These are phyloP conservation scores for Aspergillus hortae DNA, from an alignment of 2,329 filamentous ascomycete species.

Conservation along the genomic window DNA sequence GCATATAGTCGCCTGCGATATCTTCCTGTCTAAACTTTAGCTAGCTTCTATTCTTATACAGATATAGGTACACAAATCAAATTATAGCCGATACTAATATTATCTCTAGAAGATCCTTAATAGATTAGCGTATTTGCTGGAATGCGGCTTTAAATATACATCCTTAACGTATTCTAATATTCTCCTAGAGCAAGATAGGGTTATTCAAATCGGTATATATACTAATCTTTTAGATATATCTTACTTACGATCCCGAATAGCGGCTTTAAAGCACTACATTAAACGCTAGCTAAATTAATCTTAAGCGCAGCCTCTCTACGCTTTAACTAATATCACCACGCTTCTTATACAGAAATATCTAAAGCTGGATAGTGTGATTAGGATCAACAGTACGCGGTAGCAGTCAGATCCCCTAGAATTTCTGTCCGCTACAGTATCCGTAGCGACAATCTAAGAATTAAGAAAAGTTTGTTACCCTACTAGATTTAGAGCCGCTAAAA, in stretches of 20 bases:
- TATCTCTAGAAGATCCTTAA: slow-evolving; percentile 11
- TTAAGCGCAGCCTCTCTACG: neutral
- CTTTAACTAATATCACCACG: neutral
- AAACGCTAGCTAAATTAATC: slow-evolving; percentile 7
- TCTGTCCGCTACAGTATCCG: slow-evolving; percentile 17
- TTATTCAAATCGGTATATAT: slow-evolving; percentile 25
- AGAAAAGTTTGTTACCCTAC: neutral
- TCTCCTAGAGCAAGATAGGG: slow-evolving; percentile 21
- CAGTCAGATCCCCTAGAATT: slow-evolving; percentile 27
- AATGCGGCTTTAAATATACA: slow-evolving; percentile 16
- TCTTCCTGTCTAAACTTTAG: slow-evolving; percentile 14
- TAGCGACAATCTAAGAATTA: neutral
- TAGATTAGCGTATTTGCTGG: slow-evolving; percentile 12
- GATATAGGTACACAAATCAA: slow-evolving; percentile 10
- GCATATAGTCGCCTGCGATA: slow-evolving; percentile 14
- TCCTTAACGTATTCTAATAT: slow-evolving; percentile 25
- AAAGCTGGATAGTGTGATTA: slow-evolving; percentile 25
- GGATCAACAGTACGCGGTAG: slow-evolving; percentile 32
- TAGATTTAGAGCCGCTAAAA: neutral
- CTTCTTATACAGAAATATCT: slow-evolving; percentile 33
- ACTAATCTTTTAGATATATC: neutral
- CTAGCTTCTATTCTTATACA: slow-evolving; percentile 18
- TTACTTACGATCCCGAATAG: slow-evolving; percentile 12
- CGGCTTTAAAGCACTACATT: slow-evolving; percentile 15
- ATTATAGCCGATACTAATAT: slow-evolving; percentile 1